Evolutionary conservation across 2,329 filamentous ascomycete genomes (phyloP).

Genomic region (Cytospora leucostoma): DNA sequence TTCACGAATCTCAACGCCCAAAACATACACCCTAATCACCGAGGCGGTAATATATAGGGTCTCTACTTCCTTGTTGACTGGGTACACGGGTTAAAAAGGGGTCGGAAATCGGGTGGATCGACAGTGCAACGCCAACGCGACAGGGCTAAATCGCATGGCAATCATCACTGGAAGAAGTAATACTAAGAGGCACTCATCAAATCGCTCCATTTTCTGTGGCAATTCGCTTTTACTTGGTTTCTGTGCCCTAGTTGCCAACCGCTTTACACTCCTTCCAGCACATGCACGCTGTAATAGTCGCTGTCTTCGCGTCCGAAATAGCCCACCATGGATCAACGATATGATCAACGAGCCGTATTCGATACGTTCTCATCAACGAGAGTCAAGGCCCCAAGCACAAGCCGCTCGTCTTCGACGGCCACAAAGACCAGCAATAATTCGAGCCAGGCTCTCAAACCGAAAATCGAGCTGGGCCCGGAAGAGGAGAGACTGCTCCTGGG

Average conservation of each 20-base stretch:
- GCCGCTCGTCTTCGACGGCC: neutral
- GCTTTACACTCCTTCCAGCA: no score
- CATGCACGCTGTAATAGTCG: neutral
- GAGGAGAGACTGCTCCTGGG: constrained; percentile 12
- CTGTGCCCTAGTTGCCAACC: neutral
- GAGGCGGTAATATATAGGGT: neutral
- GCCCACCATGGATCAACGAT: constrained; percentile 2
- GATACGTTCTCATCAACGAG: neutral
- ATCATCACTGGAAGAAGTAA: constrained; percentile 1
- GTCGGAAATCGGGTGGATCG: neutral
- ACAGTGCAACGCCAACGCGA: neutral
- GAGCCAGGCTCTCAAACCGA: neutral
- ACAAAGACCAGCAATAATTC: constrained; percentile 1
- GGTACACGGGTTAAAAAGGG: constrained; percentile 13
- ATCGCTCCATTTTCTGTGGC: constrained; percentile 1
- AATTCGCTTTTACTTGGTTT: neutral
- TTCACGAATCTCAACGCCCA: no score
- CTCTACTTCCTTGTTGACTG: neutral
- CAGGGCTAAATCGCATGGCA: neutral
- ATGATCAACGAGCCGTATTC: neutral
- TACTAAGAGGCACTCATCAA: neutral
- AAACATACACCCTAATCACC: neutral
- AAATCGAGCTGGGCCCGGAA: constrained; percentile 12
- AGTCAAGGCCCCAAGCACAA: constrained; percentile 10
- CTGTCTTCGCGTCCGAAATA: neutral